Conservation (phyloP, 768 basidiomycete species). For the Pisolithus orientalis region DNA sequence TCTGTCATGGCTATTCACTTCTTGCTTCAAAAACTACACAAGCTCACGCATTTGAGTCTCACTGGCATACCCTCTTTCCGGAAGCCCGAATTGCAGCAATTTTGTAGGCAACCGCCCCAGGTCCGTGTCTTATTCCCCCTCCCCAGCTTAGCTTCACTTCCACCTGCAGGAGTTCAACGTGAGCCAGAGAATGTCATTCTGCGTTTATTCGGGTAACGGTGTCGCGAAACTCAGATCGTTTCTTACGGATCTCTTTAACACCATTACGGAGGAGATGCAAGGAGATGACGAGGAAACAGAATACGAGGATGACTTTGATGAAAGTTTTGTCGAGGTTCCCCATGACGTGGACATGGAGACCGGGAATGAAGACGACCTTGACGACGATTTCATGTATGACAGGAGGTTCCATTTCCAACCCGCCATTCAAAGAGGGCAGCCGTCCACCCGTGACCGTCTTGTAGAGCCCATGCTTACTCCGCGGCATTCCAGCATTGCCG, state of each 20-base stretch:
- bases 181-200: conserved; percentile 85
- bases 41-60: conserved; percentile 89
- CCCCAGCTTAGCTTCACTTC: conserved; percentile 1
- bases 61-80: conserved; percentile 96
- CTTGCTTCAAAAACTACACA: conserved; percentile 81
- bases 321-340: conserved; percentile 26
- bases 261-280: conserved; percentile 64
- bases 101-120: conserved; percentile 82
- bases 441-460: conserved; percentile 2
- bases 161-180: conserved; percentile 76
- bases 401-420: conserved; percentile 22
- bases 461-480: conserved; percentile 9
- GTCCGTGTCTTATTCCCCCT: conserved; percentile 39
- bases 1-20: conserved; percentile 88
- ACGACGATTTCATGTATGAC: conserved; percentile 38
- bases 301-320: conserved; percentile 44
- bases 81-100: conserved; percentile 77
- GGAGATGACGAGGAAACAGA: conserved; percentile 63
- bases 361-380: conserved; percentile 33
- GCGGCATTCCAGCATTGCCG: conserved; percentile 21
- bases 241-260: conserved; percentile 69
- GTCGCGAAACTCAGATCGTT: conserved; percentile 77
- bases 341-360: conserved; percentile 29
- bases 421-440: not conserved
- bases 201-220: conserved; percentile 93